Percentiles rank a stretch among this genome's conserved stretches.
Evolutionary conservation across 495 filamentous ascomycete genomes (phyloP).

Genomic region (Parathielavia hyrcaniae): DNA sequence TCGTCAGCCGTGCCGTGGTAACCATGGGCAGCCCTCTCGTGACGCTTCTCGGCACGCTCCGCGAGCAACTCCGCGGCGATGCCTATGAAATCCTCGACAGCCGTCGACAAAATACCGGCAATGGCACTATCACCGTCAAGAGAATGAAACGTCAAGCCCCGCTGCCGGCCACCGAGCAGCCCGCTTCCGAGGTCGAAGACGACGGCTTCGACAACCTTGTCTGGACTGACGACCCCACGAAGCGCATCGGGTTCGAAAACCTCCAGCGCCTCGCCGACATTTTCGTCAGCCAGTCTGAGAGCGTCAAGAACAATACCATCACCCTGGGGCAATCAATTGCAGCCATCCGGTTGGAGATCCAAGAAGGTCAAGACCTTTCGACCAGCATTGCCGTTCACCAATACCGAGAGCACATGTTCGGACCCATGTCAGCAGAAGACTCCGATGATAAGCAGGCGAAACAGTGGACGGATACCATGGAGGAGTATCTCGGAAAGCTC

Average conservation of each 20-base stretch:
- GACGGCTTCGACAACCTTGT: slow-evolving; percentile 10
- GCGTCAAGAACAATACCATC: slow-evolving; percentile 6
- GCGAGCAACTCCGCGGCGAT: not conserved
- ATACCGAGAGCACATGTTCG: slow-evolving; percentile 7
- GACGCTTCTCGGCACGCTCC: slow-evolving; percentile 14
- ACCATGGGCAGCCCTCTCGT: slow-evolving; percentile 21
- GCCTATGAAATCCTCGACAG: slow-evolving; percentile 21
- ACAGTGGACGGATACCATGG: not conserved
- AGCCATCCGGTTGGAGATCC: slow-evolving; percentile 8
- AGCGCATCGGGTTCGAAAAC: slow-evolving; percentile 18
- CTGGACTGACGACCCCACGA: slow-evolving; percentile 17
- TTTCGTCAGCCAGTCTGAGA: slow-evolving; percentile 5
- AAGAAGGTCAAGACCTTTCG: slow-evolving; percentile 5
- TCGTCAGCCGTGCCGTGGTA: slow-evolving; percentile 7
- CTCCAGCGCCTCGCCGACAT: not conserved
- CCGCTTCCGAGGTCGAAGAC: not conserved
- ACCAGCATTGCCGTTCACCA: slow-evolving; percentile 23
- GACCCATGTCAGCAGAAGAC: not conserved
- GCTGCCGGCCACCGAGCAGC: slow-evolving; percentile 1
- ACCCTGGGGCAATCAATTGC: slow-evolving; percentile 10
- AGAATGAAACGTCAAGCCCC: slow-evolving; percentile 25
- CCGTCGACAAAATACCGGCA: slow-evolving; percentile 9
- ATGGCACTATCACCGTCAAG: slow-evolving; percentile 24
- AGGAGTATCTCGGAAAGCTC: slow-evolving; percentile 7
- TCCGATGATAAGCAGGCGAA: not conserved